These are phyloP conservation scores for Gracilariopsis chorda DNA, from an alignment of 23 red algal species.

Conservation along the genomic window DNA sequence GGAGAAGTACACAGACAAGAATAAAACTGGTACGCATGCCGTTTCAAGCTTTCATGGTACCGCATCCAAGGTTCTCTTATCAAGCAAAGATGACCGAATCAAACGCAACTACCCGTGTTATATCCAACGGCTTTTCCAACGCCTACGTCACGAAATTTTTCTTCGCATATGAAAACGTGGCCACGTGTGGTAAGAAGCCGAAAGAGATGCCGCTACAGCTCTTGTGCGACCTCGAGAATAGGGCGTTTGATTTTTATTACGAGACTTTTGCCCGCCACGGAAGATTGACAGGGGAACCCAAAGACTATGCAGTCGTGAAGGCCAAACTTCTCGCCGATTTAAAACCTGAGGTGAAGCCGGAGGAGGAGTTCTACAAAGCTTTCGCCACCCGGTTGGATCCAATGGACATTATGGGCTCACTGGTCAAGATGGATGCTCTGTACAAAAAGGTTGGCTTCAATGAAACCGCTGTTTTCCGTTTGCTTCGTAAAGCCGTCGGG, in stretches of 20 bases:
- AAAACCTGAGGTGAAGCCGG: not conserved
- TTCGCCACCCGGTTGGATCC: not conserved
- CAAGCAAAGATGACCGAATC: too few relatives aligned
- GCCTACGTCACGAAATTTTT: not conserved
- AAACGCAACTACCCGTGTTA: too few relatives aligned
- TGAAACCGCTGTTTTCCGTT: not conserved
- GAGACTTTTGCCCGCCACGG: not conserved
- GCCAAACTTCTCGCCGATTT: not conserved
- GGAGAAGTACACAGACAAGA: too few relatives aligned
- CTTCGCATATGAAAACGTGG: not conserved
- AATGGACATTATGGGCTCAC: not conserved
- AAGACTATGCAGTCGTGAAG: not conserved
- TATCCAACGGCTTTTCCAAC: too few relatives aligned
- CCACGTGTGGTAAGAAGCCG: not conserved
- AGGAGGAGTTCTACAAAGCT: not conserved
- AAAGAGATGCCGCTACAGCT: not conserved
- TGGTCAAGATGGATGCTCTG: not conserved
- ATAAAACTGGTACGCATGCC: too few relatives aligned
- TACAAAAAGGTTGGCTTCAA: not conserved
- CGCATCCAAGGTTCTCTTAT: too few relatives aligned
- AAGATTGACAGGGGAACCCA: not conserved
- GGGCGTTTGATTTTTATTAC: slow-evolving; percentile 13
- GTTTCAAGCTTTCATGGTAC: too few relatives aligned
- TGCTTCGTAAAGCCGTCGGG: not conserved
- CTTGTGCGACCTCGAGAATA: not conserved